Conservation (phyloP, 495 filamentous ascomycete species). For the Aspergillus wentii region DNA sequence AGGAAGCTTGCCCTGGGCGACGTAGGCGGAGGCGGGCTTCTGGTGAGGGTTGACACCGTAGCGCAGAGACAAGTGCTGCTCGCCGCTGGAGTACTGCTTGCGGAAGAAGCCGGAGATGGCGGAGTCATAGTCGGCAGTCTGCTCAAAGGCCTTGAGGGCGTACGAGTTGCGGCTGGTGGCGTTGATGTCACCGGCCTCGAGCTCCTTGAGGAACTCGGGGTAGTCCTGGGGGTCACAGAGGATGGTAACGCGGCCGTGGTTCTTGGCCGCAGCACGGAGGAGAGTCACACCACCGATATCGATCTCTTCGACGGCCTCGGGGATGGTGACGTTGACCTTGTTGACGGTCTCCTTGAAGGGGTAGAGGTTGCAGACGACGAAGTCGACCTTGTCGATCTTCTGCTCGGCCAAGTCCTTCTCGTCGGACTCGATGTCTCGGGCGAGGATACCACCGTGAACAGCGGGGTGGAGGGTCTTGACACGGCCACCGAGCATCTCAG, state of each 20-base stretch:
- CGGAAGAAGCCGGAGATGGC: slow-evolving; percentile 97
- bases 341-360: slow-evolving; percentile 97
- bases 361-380: slow-evolving; percentile 96
- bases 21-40: slow-evolving; percentile 85
- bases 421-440: slow-evolving; percentile 85
- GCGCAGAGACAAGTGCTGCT: slow-evolving; percentile 78
- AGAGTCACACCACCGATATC: slow-evolving; percentile 97
- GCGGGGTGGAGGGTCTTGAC: slow-evolving; percentile 97
- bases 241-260: slow-evolving; percentile 90
- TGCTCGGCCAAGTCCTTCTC: slow-evolving; percentile 95
- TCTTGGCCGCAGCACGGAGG: slow-evolving; percentile 94
- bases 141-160: slow-evolving; percentile 94
- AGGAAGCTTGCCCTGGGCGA: slow-evolving; percentile 67
- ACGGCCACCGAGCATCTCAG: slow-evolving; percentile 92
- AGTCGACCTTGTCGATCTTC: slow-evolving; percentile 97
- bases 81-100: slow-evolving; percentile 86
- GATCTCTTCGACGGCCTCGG: slow-evolving; percentile 96
- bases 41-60: slow-evolving; percentile 98
- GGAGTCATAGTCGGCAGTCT: slow-evolving; percentile 95
- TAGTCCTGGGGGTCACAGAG: slow-evolving; percentile 92
- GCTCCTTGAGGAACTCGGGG: slow-evolving; percentile 84
- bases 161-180: slow-evolving; percentile 78
- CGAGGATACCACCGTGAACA: slow-evolving; percentile 91
- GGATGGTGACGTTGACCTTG: slow-evolving; percentile 92
- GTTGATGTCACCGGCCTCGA: slow-evolving; percentile 79